Percentiles rank a stretch among this genome's conserved stretches.
These are phyloP conservation scores for Pseudomonodictys pantanalensis DNA, from an alignment of 495 filamentous ascomycete genomes.

Conservation along the genomic window DNA sequence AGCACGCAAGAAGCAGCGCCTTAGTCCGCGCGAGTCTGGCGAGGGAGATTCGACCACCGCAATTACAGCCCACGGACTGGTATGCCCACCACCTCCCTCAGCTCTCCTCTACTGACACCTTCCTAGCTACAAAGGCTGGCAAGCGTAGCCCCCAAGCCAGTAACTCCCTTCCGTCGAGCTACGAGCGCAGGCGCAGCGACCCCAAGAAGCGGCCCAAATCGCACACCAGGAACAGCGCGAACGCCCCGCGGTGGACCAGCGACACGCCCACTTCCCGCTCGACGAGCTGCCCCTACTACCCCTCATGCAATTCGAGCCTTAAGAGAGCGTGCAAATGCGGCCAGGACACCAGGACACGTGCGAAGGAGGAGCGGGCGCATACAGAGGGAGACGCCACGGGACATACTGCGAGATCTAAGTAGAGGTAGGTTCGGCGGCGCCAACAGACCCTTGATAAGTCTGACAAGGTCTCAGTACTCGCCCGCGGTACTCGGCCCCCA, in stretches of 20 bases:
- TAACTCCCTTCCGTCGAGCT: slow-evolving; percentile 41
- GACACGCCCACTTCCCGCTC: slow-evolving; percentile 34
- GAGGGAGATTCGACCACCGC: slow-evolving; percentile 26
- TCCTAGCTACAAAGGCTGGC: slow-evolving; percentile 41
- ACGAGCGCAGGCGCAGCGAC: slow-evolving; percentile 22
- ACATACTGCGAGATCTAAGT: slow-evolving; percentile 65
- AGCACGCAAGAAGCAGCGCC: slow-evolving; percentile 26
- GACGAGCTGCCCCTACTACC: slow-evolving; percentile 54
- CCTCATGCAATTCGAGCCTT: slow-evolving; percentile 72
- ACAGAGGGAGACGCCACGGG: slow-evolving; percentile 73
- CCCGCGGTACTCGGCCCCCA: slow-evolving; percentile 55
- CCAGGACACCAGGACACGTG: slow-evolving; percentile 62
- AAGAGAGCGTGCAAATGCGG: slow-evolving; percentile 68
- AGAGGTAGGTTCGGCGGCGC: slow-evolving; percentile 32
- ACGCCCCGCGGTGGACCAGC: slow-evolving; percentile 27
- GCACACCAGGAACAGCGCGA: slow-evolving; percentile 33
- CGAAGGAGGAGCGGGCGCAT: slow-evolving; percentile 63
- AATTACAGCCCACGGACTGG: slow-evolving; percentile 40
- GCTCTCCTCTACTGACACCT: background rate
- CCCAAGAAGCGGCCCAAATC: slow-evolving; percentile 16
- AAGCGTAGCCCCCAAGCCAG: slow-evolving; percentile 38
- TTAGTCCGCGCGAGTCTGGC: slow-evolving; percentile 41
- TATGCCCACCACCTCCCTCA: slow-evolving; percentile 14
- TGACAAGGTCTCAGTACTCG: slow-evolving; percentile 51
- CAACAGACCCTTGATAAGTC: background rate